phyloP scores from a whole-genome alignment of 768 basidiomycete species.

The Tylopilus plumbeoviolaceoides region DNA sequence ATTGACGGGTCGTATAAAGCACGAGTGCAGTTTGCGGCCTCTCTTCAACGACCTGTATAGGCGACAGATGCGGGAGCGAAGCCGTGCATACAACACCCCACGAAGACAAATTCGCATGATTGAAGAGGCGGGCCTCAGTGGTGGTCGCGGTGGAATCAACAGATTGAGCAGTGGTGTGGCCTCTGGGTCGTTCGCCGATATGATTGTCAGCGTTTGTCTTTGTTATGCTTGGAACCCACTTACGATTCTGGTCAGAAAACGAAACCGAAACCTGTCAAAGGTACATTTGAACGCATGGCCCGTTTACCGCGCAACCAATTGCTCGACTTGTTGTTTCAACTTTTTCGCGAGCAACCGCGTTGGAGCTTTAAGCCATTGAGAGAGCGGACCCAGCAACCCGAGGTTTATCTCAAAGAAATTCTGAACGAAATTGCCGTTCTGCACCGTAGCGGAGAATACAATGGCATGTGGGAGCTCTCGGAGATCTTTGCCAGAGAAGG shows the following conservation, averaged over 20 bases:
- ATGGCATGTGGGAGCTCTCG: slow-evolving; percentile 77
- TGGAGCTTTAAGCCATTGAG: slow-evolving; percentile 79
- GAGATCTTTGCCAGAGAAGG: slow-evolving; percentile 65
- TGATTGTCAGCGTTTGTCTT: slow-evolving; percentile 50
- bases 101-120: slow-evolving; percentile 66
- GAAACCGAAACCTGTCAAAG: slow-evolving; percentile 64
- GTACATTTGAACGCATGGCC: slow-evolving; percentile 83
- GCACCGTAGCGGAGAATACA: slow-evolving; percentile 76
- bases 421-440: slow-evolving; percentile 71
- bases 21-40: slow-evolving; percentile 73
- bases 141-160: slow-evolving; percentile 72
- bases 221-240: slow-evolving; percentile 2
- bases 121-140: slow-evolving; percentile 64
- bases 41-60: slow-evolving; percentile 64
- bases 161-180: slow-evolving; percentile 74
- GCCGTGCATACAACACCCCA: slow-evolving; percentile 63
- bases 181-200: slow-evolving; percentile 55
- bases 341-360: slow-evolving; percentile 74
- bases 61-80: slow-evolving; percentile 67
- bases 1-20: slow-evolving; percentile 74
- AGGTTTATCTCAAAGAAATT: slow-evolving; percentile 82
- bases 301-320: slow-evolving; percentile 88
- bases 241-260: slow-evolving; percentile 40
- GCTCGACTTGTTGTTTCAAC: slow-evolving; percentile 73
- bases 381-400: slow-evolving; percentile 81